Conservation (phyloP, 2,329 filamentous ascomycete genomes). For the Phialemonium atrogriseum region DNA sequence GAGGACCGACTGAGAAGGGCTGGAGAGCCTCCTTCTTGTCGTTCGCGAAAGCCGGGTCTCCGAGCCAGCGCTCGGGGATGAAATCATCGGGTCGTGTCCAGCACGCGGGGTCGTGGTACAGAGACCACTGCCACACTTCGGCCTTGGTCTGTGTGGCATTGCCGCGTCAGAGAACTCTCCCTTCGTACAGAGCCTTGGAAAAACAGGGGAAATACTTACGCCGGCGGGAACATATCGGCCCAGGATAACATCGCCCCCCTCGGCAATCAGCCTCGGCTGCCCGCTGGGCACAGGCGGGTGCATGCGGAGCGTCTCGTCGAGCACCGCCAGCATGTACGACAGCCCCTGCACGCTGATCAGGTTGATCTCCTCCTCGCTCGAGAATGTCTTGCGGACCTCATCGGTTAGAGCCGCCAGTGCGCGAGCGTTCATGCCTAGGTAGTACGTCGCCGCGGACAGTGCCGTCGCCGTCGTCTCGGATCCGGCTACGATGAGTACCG, state of each 20-base stretch:
- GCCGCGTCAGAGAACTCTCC: not conserved
- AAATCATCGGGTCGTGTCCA: constrained; percentile 37
- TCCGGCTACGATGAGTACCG: constrained; percentile 36
- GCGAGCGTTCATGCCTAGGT: constrained; percentile 28
- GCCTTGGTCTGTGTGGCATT: constrained; percentile 27
- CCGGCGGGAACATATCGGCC: constrained; percentile 22
- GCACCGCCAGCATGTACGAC: constrained; percentile 23
- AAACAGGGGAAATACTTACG: constrained; percentile 14
- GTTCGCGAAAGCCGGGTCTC: constrained; percentile 25
- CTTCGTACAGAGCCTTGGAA: not conserved
- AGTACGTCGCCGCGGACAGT: constrained; percentile 28
- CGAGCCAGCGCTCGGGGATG: constrained; percentile 39
- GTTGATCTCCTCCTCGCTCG: constrained; percentile 22
- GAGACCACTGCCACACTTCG: constrained; percentile 33
- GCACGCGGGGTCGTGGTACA: constrained; percentile 32
- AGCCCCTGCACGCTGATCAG: constrained; percentile 18
- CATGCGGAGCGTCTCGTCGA: constrained; percentile 25
- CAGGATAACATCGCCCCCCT: constrained; percentile 22
- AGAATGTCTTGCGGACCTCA: constrained; percentile 33
- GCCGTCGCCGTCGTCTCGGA: constrained; percentile 43
- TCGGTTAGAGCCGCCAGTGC: constrained; percentile 25
- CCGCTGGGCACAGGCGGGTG: constrained; percentile 23
- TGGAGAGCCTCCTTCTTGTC: constrained; percentile 36
- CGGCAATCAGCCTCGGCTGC: constrained; percentile 19
- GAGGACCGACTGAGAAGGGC: constrained; percentile 38